Conservation (phyloP, 2,329 filamentous ascomycete genomes). For the Fusarium miscanthi region DNA sequence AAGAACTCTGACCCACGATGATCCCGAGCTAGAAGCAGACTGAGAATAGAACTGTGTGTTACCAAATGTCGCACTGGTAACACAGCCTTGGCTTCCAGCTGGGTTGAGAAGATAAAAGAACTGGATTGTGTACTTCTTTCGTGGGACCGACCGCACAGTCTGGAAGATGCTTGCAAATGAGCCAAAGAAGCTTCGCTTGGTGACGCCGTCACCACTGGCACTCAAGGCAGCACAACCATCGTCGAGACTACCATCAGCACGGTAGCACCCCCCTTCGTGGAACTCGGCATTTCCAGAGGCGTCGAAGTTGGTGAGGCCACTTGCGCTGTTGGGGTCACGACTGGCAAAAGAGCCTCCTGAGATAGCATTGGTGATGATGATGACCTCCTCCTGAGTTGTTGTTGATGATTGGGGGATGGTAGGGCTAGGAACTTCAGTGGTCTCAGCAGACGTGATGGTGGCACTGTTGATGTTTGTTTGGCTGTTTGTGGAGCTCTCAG, state of each 20-base stretch:
- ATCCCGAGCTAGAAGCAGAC: neutral
- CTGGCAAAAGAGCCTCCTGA: constrained; percentile 1
- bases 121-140: constrained; percentile 16
- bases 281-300: neutral
- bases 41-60: constrained; percentile 2
- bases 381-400: neutral
- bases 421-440: neutral
- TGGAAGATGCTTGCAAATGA: constrained; percentile 17
- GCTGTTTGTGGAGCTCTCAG: neutral
- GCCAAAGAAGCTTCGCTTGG: neutral
- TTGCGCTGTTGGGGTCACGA: neutral
- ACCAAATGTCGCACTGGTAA: neutral
- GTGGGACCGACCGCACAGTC: neutral
- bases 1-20: constrained; percentile 7
- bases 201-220: neutral
- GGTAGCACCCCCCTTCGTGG: constrained; percentile 12
- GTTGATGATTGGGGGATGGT: neutral
- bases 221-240: constrained; percentile 21
- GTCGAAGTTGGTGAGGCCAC: neutral
- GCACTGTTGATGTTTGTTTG: neutral
- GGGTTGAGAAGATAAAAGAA: constrained; percentile 7
- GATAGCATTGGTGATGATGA: constrained; percentile 6
- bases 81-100: neutral
- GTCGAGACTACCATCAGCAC: neutral
- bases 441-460: neutral